Percentiles rank a stretch among this genome's conserved stretches.
phyloP scores from a whole-genome alignment of 2,329 filamentous ascomycete genomes.

The Clathrospora elynae region DNA sequence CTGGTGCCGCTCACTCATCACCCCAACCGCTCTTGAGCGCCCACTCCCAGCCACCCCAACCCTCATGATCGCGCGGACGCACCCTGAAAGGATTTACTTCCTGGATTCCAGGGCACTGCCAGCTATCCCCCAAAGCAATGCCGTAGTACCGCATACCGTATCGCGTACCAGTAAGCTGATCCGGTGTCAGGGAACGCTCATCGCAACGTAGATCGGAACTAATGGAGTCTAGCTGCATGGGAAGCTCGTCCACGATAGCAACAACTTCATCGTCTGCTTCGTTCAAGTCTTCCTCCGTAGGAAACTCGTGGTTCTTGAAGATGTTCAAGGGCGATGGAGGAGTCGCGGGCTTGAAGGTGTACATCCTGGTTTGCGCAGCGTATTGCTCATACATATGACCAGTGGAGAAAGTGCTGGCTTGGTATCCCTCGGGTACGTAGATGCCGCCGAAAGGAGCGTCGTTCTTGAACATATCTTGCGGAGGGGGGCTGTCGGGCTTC shows the following conservation, averaged over 20 bases:
- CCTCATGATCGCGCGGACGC: conserved; percentile 20
- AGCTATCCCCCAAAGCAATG: conserved; percentile 18
- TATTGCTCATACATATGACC: too few species aligned
- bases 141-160: too few species aligned
- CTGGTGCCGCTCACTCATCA: conserved; percentile 11
- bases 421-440: too few species aligned
- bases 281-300: conserved; percentile 15
- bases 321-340: conserved; percentile 4
- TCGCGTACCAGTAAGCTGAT: neutral
- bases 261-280: conserved; percentile 21
- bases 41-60: conserved; percentile 33
- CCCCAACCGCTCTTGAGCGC: conserved; percentile 14
- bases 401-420: too few species aligned
- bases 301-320: conserved; percentile 10
- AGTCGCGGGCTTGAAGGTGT: neutral
- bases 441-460: too few species aligned
- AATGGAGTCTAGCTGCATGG: conserved; percentile 9
- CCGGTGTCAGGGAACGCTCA: conserved; percentile 21
- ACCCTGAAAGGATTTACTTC: conserved; percentile 16
- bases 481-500: neutral
- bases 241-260: conserved; percentile 14
- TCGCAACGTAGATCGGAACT: conserved; percentile 14
- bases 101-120: conserved; percentile 15
- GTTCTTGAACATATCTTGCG: neutral
- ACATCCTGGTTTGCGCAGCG: neutral